Conservation (phyloP, 257 asterid species). For the Agastache rugosa region DNA sequence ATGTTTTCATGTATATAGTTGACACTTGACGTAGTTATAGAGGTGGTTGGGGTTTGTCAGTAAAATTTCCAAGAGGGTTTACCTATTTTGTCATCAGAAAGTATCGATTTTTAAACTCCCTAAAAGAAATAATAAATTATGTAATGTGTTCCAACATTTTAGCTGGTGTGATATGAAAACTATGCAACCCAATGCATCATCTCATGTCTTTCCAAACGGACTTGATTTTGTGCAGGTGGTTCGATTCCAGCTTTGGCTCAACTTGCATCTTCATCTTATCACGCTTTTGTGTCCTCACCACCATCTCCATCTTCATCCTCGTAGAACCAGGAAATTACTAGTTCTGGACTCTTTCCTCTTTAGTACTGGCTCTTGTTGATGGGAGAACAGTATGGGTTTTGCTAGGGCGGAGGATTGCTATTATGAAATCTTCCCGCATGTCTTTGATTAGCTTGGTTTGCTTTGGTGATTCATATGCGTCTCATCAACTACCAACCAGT, state of each 20-base stretch:
- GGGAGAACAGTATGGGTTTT: constrained; percentile 6
- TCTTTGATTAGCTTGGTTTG: not conserved
- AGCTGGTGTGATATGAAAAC: constrained; percentile 3
- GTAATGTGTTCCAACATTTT: constrained; percentile 12
- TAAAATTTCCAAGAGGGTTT: not conserved
- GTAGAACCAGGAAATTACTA: constrained; percentile 44
- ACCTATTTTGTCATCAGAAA: too few relatives aligned
- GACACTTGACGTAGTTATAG: not conserved
- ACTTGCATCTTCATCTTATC: constrained; percentile 89
- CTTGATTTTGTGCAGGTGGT: constrained; percentile 69
- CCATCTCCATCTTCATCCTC: constrained; percentile 59
- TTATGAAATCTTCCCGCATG: constrained; percentile 1
- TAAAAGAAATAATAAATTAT: too few relatives aligned
- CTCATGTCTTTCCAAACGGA: constrained; percentile 21
- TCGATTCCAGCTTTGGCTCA: constrained; percentile 88
- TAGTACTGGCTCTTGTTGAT: constrained; percentile 24
- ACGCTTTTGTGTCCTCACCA: constrained; percentile 62
- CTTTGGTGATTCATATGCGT: not conserved
- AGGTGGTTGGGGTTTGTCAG: not conserved
- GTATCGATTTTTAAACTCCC: too few relatives aligned
- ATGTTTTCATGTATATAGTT: not conserved
- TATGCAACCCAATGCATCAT: not conserved
- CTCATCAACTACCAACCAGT: constrained; percentile 5
- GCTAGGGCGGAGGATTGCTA: not conserved
- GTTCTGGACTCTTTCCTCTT: constrained; percentile 40